Conservation (phyloP, 768 basidiomycete species). For the Termitomyces sp. region DNA sequence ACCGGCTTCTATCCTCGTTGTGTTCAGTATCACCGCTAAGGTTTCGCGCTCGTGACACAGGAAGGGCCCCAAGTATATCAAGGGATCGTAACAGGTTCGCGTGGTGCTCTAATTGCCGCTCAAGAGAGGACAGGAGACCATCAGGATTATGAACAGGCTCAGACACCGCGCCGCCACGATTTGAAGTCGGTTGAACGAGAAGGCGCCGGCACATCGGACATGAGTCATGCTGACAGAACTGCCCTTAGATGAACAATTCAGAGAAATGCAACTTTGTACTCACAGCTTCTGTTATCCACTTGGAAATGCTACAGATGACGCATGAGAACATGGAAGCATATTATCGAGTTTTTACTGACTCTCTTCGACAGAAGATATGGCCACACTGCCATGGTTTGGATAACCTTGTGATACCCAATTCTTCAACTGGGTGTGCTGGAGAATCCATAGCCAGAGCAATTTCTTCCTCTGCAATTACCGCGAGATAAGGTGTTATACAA, state of each 20-base stretch:
- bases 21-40: background rate
- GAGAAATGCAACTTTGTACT: slow-evolving; percentile 17
- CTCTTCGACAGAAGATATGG: slow-evolving; percentile 79
- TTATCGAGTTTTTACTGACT: slow-evolving; percentile 40
- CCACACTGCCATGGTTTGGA: slow-evolving; percentile 49
- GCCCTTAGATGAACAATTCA: too few relatives aligned
- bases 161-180: background rate
- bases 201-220: slow-evolving; percentile 63
- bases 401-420: slow-evolving; percentile 67
- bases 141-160: slow-evolving; percentile 9
- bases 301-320: slow-evolving; percentile 46
- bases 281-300: slow-evolving; percentile 61
- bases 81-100: slow-evolving; percentile 8
- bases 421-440: slow-evolving; percentile 66
- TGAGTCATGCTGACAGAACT: slow-evolving; percentile 47
- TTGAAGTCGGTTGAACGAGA: slow-evolving; percentile 28
- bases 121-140: slow-evolving; percentile 3
- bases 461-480: slow-evolving; percentile 73
- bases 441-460: slow-evolving; percentile 73
- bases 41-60: background rate
- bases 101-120: slow-evolving; percentile 8
- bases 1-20: slow-evolving; percentile 30
- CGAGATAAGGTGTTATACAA: slow-evolving; percentile 67
- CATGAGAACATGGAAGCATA: background rate
- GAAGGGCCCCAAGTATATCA: background rate